Evolutionary conservation across 2,329 filamentous ascomycete genomes (phyloP).

Genomic region (Calonectria hawksworthii): DNA sequence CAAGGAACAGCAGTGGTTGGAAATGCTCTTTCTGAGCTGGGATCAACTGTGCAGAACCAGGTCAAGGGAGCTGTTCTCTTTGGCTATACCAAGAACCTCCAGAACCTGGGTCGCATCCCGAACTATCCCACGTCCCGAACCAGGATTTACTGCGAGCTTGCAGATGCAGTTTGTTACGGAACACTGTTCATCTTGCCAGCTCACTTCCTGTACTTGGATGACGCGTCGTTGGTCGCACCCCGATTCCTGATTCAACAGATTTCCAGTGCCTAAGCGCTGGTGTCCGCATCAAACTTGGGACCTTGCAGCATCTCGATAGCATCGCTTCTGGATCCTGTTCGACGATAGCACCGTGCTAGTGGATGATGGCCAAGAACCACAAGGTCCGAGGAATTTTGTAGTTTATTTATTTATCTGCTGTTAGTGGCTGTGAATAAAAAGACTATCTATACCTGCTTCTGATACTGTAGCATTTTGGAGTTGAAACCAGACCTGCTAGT

Average conservation of each 20-base stretch:
- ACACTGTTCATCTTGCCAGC: conserved; percentile 51
- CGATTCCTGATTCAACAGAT: conserved; percentile 12
- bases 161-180: conserved; percentile 52
- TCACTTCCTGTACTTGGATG: conserved; percentile 37
- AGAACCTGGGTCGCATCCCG: conserved; percentile 53
- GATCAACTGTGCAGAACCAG: conserved; percentile 33
- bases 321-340: not conserved
- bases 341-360: not conserved
- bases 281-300: not conserved
- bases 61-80: conserved; percentile 52
- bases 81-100: conserved; percentile 57
- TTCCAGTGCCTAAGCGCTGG: not conserved
- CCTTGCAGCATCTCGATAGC: not conserved
- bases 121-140: conserved; percentile 50
- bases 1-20: conserved; percentile 39
- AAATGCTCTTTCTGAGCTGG: not conserved
- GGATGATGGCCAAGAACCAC: not conserved
- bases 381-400: not conserved
- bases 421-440: not conserved
- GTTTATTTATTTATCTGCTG: not conserved
- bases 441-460: not conserved
- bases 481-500: not conserved
- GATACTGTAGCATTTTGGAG: not conserved
- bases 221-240: not conserved
- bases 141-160: conserved; percentile 51